These are phyloP conservation scores for Penicillium verhagenii DNA, from an alignment of 495 filamentous ascomycete species.

Conservation along the genomic window DNA sequence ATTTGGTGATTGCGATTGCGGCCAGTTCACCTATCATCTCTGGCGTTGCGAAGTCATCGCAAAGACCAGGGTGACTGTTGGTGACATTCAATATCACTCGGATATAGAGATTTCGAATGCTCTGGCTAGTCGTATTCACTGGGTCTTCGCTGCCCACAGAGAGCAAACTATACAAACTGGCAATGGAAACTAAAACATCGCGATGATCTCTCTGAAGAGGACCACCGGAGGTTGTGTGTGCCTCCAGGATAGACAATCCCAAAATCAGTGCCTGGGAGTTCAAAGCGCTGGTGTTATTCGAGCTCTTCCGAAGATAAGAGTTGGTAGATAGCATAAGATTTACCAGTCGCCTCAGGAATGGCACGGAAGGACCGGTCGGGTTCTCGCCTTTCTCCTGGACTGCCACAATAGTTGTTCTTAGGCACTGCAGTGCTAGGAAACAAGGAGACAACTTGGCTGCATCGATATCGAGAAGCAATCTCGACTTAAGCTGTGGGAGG, in stretches of 20 bases:
- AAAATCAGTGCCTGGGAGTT: constrained; percentile 26
- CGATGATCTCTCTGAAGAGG: constrained; percentile 22
- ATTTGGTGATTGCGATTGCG: constrained; percentile 44
- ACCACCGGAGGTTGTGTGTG: constrained; percentile 40
- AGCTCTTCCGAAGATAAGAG: neutral
- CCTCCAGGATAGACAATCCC: constrained; percentile 64
- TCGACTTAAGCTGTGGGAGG: constrained; percentile 20
- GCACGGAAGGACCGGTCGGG: constrained; percentile 20
- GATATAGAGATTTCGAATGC: constrained; percentile 43
- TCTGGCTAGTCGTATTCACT: constrained; percentile 9
- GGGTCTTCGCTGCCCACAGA: constrained; percentile 1
- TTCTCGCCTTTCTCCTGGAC: constrained; percentile 31
- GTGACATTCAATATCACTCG: constrained; percentile 83
- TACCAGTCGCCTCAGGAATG: constrained; percentile 28
- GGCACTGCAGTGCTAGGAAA: constrained; percentile 30
- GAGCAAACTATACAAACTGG: constrained; percentile 31
- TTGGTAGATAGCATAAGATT: constrained; percentile 23
- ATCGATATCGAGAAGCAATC: constrained; percentile 18
- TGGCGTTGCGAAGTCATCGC: constrained; percentile 60
- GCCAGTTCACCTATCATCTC: constrained; percentile 58
- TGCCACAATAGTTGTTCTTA: constrained; percentile 23
- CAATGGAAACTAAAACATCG: constrained; percentile 27
- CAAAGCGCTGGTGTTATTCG: neutral
- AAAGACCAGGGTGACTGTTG: constrained; percentile 72
- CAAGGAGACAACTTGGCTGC: constrained; percentile 30